Base-by-base conservation (phyloP, 2,329 filamentous ascomycete species). In the Sporothrix luriei region DNA sequence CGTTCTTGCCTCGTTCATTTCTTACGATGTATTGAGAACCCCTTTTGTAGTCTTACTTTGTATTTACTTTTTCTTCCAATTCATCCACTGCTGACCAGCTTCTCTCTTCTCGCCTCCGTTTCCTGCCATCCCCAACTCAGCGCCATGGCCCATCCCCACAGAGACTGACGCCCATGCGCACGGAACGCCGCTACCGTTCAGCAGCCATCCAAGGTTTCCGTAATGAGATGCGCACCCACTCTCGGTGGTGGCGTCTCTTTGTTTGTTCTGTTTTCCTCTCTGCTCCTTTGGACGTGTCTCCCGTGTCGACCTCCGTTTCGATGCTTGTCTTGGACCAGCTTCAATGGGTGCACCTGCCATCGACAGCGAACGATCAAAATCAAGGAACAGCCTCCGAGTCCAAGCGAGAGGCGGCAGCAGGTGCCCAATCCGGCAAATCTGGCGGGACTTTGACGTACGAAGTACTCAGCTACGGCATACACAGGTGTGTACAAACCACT, bases 111-210 rank as follows among this genome's bases (percentile, higher is more conserved):
- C 6, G 14, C 19, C 48, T 24, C 29, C 62, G 16, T 51, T 65
- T 51, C 46, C 62, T 29, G 10, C 7, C 62, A 24, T 10, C 48
- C 59, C 62, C 46, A 66, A 66, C 10, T 38, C 54, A 38, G 7
- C 26, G 19, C 62, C 49, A 61, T 24, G 38, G 61, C 38, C 46
- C 46, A 49, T 64, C 40, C 43, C 61, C 43, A 51, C 43, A 65
- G 61, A 66, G 62, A 66, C 38, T n/a, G 29, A 67, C 49, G 26
- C 46, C 64, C 29, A 24, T 66, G 64, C 64, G 65, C 65, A 67
- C 65, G 38, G 51, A 67, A 54, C 65, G 21, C 49, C 19, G 38
- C 49, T n/a, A 57, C 33, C 65, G 65, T 29, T 48, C 33, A 11
- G 52, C 46, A 33, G 16, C 24, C 40, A 51, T 40, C 66, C 66